phyloP scores from a whole-genome alignment of 805 yeast genomes.

The Lipomyces yamanashiensis region DNA sequence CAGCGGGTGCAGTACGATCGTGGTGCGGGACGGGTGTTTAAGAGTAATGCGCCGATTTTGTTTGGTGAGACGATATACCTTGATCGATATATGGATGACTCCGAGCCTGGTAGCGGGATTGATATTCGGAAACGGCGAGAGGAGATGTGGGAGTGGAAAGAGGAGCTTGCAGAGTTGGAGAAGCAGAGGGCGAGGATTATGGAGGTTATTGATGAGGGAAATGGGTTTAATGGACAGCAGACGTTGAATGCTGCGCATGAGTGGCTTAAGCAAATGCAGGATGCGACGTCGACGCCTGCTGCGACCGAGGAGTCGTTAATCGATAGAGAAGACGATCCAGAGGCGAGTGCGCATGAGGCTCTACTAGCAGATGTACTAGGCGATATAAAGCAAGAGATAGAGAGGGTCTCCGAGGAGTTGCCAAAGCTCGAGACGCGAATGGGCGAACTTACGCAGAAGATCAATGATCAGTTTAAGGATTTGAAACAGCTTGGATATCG shows the following conservation, averaged over 20 bases:
- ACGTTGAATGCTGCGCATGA: conserved; percentile 24
- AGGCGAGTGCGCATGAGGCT: conserved; percentile 1
- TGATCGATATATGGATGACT: conserved; percentile 79
- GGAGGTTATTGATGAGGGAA: conserved; percentile 7
- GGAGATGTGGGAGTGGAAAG: conserved; percentile 66
- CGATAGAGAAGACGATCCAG: conserved; percentile 6
- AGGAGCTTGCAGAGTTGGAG: conserved; percentile 53
- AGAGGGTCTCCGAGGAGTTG: conserved; percentile 36
- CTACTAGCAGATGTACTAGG: conserved; percentile 11
- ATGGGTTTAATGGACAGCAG: conserved; percentile 21
- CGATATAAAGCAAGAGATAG: conserved; percentile 27
- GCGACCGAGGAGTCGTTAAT: background rate
- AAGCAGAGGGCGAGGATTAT: conserved; percentile 50
- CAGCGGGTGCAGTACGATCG: conserved; percentile 93
- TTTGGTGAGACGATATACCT: conserved; percentile 77
- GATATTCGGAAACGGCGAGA: conserved; percentile 57
- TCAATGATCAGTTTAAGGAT: conserved; percentile 64
- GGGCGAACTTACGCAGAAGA: conserved; percentile 52
- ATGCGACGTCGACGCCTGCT: conserved; percentile 2
- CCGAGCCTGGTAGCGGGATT: conserved; percentile 46
- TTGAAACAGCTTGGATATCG: conserved; percentile 73
- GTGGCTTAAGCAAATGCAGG: conserved; percentile 30
- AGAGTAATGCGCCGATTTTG: conserved; percentile 80
- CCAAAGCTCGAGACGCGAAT: conserved; percentile 51
- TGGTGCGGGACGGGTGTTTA: conserved; percentile 71